These are phyloP conservation scores for Neofusicoccum sp. DNA, from an alignment of 2,329 filamentous ascomycete genomes.

Conservation along the genomic window DNA sequence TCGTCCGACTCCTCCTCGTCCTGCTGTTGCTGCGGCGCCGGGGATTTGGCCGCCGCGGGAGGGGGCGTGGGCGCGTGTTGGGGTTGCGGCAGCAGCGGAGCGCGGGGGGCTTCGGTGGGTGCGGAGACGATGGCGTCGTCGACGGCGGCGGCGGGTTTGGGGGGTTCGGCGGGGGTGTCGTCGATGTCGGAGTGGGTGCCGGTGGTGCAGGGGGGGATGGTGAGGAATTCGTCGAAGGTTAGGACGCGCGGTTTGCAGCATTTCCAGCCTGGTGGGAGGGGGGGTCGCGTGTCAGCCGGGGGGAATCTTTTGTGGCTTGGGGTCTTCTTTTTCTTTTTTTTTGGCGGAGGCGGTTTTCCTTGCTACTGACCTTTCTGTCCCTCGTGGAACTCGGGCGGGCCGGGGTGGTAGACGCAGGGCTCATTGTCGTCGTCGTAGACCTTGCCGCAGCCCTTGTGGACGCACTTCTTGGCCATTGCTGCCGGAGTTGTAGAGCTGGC, in stretches of 20 bases:
- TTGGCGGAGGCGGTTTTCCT: neutral
- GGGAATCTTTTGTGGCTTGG: neutral
- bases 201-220: slow-evolving; percentile 87
- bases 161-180: slow-evolving; percentile 59
- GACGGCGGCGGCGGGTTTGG: slow-evolving; percentile 38
- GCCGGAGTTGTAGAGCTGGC: neutral
- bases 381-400: slow-evolving; percentile 90
- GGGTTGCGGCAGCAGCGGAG: slow-evolving; percentile 26
- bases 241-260: slow-evolving; percentile 97
- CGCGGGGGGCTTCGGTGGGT: slow-evolving; percentile 29
- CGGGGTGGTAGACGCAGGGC: slow-evolving; percentile 88
- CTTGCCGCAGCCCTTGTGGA: slow-evolving; percentile 96
- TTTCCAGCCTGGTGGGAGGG: slow-evolving; percentile 77
- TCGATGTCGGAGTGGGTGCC: slow-evolving; percentile 93
- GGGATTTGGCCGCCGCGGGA: slow-evolving; percentile 24
- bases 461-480: slow-evolving; percentile 79
- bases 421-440: slow-evolving; percentile 74
- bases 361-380: slow-evolving; percentile 83
- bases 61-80: neutral
- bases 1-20: slow-evolving; percentile 56
- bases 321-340: slow-evolving; percentile 9
- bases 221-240: slow-evolving; percentile 97
- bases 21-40: slow-evolving; percentile 44
- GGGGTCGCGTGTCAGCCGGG: slow-evolving; percentile 13
- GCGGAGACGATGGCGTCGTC: slow-evolving; percentile 17